Evolutionary conservation across 257 asterid genomes (phyloP).

Genomic region (Solanum paucissectum): DNA sequence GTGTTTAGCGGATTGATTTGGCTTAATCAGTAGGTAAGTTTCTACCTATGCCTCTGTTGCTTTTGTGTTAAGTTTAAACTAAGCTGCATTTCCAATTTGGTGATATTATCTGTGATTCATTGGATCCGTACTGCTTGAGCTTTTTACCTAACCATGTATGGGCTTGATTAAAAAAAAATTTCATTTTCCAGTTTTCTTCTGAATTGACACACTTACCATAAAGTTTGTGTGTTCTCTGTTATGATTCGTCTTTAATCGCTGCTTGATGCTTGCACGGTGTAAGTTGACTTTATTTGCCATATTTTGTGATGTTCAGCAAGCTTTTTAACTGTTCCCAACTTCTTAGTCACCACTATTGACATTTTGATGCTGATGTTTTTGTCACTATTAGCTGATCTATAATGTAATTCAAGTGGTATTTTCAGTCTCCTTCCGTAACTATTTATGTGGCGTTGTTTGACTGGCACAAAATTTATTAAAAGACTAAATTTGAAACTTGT

Average conservation of each 20-base stretch:
- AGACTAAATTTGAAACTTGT: background rate
- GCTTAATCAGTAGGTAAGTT: background rate
- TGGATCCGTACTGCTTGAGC: background rate
- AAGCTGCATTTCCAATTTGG: background rate
- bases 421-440: background rate
- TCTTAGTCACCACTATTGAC: background rate
- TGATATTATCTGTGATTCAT: constrained; percentile 1
- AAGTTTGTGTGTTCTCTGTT: background rate
- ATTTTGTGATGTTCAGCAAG: background rate
- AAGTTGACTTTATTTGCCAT: background rate
- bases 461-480: background rate
- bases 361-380: background rate
- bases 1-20: background rate
- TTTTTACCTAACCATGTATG: background rate
- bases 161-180: background rate
- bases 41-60: background rate
- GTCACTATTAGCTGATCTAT: background rate
- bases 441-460: background rate
- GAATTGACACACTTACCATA: background rate
- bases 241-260: background rate
- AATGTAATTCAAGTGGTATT: background rate
- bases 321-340: background rate
- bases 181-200: background rate
- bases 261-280: background rate
- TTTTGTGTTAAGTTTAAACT: background rate